These are phyloP conservation scores for Pseudopyricularia cyperi DNA, from an alignment of 2,329 filamentous ascomycete genomes.

Conservation along the genomic window DNA sequence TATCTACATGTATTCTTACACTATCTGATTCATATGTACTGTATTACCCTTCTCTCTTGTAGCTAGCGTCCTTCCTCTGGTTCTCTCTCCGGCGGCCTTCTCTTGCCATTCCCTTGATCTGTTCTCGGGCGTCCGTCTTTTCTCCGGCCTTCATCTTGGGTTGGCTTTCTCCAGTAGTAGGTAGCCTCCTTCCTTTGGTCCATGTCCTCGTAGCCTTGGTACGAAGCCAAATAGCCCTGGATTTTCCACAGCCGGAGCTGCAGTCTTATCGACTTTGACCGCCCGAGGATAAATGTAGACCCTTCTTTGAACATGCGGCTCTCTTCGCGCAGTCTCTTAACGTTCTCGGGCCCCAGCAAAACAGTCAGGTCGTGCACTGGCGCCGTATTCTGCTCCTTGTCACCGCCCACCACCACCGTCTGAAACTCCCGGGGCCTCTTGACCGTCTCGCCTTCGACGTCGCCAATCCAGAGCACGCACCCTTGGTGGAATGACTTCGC, in stretches of 20 bases:
- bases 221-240: slow-evolving; percentile 30
- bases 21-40: too few relatives aligned
- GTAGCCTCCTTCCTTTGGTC: too few relatives aligned
- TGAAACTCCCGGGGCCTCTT: slow-evolving; percentile 21
- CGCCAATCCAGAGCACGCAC: slow-evolving; percentile 30
- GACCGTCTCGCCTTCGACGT: slow-evolving; percentile 7
- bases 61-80: too few relatives aligned
- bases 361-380: slow-evolving; percentile 38
- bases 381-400: slow-evolving; percentile 22
- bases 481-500: slow-evolving; percentile 21
- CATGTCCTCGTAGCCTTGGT: background rate
- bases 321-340: slow-evolving; percentile 23
- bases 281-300: slow-evolving; percentile 29
- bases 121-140: too few relatives aligned
- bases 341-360: slow-evolving; percentile 35
- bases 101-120: too few relatives aligned
- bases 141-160: too few relatives aligned
- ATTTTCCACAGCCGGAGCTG: slow-evolving; percentile 44
- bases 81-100: too few relatives aligned
- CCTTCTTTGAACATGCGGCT: slow-evolving; percentile 21
- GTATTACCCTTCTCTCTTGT: too few relatives aligned
- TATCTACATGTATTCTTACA: too few relatives aligned
- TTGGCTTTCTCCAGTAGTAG: too few relatives aligned
- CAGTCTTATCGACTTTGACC: slow-evolving; percentile 25
- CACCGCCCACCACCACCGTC: slow-evolving; percentile 26